These are phyloP conservation scores for Aspergillus proliferans DNA, from an alignment of 2,329 filamentous ascomycete species.

Conservation along the genomic window DNA sequence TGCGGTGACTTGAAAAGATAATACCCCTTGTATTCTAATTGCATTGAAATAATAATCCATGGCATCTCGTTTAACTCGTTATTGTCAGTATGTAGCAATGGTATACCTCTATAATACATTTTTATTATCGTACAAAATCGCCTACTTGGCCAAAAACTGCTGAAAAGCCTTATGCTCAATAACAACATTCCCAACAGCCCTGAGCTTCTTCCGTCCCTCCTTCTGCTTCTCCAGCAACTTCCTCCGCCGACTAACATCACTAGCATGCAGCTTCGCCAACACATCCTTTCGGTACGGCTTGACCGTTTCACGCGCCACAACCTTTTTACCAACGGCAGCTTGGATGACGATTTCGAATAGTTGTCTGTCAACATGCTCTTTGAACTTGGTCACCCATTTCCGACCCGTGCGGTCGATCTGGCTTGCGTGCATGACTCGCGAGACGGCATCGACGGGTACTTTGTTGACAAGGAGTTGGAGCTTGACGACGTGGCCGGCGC, in stretches of 20 bases:
- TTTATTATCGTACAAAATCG: neutral
- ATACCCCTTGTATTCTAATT: too few relatives aligned
- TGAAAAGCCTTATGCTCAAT: conserved; percentile 97
- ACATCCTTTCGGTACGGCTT: conserved; percentile 98
- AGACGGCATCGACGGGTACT: conserved; percentile 84
- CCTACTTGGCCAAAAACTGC: conserved; percentile 75
- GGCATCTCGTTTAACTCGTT: neutral
- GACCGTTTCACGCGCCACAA: conserved; percentile 87
- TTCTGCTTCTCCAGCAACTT: conserved; percentile 97
- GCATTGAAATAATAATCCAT: too few relatives aligned
- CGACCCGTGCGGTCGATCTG: conserved; percentile 76
- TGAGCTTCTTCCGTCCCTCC: conserved; percentile 81
- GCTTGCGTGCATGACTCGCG: conserved; percentile 77
- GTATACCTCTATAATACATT: neutral
- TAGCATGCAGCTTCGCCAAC: conserved; percentile 83
- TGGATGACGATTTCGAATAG: conserved; percentile 98
- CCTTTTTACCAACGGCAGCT: conserved; percentile 71
- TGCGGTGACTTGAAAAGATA: too few relatives aligned
- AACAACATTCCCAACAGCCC: conserved; percentile 74
- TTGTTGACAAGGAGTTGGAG: conserved; percentile 93
- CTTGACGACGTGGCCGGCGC: conserved; percentile 72
- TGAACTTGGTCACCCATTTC: conserved; percentile 91
- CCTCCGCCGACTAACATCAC: conserved; percentile 71
- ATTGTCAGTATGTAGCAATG: neutral
- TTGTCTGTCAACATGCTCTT: conserved; percentile 90